Conservation (phyloP, 306 rosid genomes). For the Corylus americana region DNA sequence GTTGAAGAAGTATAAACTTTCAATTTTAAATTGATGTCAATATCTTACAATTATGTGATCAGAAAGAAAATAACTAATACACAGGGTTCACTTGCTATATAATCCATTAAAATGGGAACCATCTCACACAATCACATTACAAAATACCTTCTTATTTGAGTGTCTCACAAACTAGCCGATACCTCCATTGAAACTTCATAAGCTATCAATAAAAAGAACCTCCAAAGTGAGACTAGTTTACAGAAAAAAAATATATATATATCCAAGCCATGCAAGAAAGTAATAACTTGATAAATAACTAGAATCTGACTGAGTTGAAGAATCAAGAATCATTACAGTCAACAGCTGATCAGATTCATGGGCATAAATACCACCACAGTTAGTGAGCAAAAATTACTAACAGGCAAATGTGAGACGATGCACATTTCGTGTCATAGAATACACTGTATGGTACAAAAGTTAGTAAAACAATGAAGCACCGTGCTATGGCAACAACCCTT, state of each 20-base stretch:
- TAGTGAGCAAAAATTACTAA: slow-evolving; percentile 25
- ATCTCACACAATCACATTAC: not conserved
- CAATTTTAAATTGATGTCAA: not conserved
- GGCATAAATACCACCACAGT: slow-evolving; percentile 11
- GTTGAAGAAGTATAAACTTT: too few relatives aligned
- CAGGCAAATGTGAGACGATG: slow-evolving; percentile 27
- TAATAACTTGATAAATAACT: slow-evolving; percentile 5
- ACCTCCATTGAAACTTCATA: not conserved
- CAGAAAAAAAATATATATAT: not conserved
- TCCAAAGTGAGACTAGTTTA: not conserved
- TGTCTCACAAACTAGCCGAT: not conserved
- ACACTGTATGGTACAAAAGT: slow-evolving; percentile 42
- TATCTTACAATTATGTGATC: not conserved
- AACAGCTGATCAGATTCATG: slow-evolving; percentile 26
- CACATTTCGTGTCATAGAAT: slow-evolving; percentile 27
- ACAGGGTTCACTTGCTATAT: not conserved
- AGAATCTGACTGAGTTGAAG: not conserved
- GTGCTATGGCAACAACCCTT: slow-evolving; percentile 40
- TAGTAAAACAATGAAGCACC: slow-evolving; percentile 37
- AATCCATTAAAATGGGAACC: not conserved
- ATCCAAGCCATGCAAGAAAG: slow-evolving; percentile 1
- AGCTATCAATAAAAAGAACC: not conserved
- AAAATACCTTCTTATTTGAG: not conserved
- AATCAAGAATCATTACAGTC: slow-evolving; percentile 21
- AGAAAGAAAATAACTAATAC: not conserved